Conservation (phyloP, 352 stramenopile species). For the Pythium plurisporium region DNA sequence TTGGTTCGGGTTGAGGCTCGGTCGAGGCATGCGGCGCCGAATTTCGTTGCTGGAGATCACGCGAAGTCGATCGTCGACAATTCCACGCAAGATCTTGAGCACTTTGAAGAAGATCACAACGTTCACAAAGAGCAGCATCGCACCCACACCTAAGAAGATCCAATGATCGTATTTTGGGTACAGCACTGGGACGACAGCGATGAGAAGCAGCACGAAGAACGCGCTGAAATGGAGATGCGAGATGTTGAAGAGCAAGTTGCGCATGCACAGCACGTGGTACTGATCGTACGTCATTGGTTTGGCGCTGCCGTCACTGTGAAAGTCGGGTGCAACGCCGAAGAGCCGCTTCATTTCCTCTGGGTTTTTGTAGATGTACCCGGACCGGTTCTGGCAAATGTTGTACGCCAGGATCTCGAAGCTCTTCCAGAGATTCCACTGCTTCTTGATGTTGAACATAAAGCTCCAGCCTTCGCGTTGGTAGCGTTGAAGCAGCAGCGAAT, state of each 20-base stretch:
- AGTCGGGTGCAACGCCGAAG: conserved; percentile 40
- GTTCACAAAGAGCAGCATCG: conserved; percentile 51
- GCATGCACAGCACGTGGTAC: conserved; percentile 83
- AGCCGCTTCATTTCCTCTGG: conserved; percentile 75
- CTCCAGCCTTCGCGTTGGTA: conserved; percentile 79
- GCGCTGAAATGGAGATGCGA: conserved; percentile 74
- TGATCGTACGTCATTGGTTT: conserved; percentile 58
- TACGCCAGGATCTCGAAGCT: conserved; percentile 86
- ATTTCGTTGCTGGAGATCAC: conserved; percentile 73
- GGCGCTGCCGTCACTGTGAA: conserved; percentile 22
- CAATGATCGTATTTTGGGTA: conserved; percentile 62
- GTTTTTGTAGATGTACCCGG: conserved; percentile 89
- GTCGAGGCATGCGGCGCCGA: conserved; percentile 27
- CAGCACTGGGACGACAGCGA: conserved; percentile 60
- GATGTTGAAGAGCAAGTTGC: conserved; percentile 80
- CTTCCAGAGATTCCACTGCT: conserved; percentile 86
- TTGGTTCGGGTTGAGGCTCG: background rate
- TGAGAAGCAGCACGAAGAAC: conserved; percentile 71
- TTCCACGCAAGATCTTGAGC: conserved; percentile 73
- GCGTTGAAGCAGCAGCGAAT: conserved; percentile 64
- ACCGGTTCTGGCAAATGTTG: conserved; percentile 86
- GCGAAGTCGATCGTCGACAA: conserved; percentile 75
- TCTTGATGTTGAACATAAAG: conserved; percentile 73
- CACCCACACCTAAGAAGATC: conserved; percentile 72
- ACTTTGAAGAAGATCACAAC: conserved; percentile 85